Base-by-base conservation (phyloP, 495 filamentous ascomycete genomes). In the Entonaema liquescens region DNA sequence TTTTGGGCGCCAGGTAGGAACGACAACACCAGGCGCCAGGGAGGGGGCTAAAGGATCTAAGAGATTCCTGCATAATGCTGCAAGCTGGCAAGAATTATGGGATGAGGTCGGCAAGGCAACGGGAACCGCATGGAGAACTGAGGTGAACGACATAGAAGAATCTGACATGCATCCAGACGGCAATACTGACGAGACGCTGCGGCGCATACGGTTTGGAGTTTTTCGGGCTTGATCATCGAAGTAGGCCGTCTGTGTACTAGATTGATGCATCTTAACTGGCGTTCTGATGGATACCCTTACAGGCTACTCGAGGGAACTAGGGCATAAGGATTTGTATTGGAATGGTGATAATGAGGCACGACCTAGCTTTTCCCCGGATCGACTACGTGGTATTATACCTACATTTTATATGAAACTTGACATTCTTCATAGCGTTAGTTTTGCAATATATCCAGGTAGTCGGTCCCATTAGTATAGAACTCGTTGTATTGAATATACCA, bases 71-170 rank as follows among this genome's bases (percentile, higher is more conserved):
- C 83, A 87, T 73, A 80, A 83, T 56, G 66, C 75, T 11, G 68
- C 73, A 31, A 82, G 75, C 19, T 76, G 83, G 74, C 78, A 81
- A 74, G 68, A 70, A 11, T 73, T 86, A 58, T 87, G 84, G 84
- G 73, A 79, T 52, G 79, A 79, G 36, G 72, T 85, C 52, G 83
- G 80, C 3, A 67, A 73, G 33, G 73, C 62, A 17, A 85, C 83
- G 0, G 74, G 78, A 2, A 85, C 80, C 3, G 44, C 55, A 25
- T 85, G 82, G 82, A 74, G 56, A 54, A 79, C 81, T 6, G 78
- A 83, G 31, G 76, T 79, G 8, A 67, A 77, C 31, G 70, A 77
- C 23, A 76, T 62, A 4, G 69, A 76, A 8, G 73, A 74, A 28
- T 47, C 65, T 17, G 58, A 42, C 26, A 56, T 55, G 36, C 59